Evolutionary conservation across 2,329 filamentous ascomycete species (phyloP).

Genomic region (Epichloe gansuensis): DNA sequence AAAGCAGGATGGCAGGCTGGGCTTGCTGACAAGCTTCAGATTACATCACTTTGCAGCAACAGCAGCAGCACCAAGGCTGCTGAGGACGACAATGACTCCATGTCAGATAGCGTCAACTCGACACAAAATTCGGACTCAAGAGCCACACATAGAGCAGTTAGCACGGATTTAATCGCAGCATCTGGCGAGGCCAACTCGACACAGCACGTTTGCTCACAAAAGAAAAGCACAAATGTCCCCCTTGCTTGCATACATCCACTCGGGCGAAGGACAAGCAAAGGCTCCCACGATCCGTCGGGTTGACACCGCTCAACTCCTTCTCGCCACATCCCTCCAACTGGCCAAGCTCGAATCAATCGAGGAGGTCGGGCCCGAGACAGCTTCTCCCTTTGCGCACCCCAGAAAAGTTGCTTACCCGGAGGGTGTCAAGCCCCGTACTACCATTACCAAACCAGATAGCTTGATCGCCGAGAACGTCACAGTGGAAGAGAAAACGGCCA

Average conservation of each 20-base stretch:
- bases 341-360: slow-evolving; percentile 70
- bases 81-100: slow-evolving; percentile 25
- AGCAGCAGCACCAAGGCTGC: slow-evolving; percentile 21
- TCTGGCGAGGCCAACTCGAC: not conserved
- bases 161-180: not conserved
- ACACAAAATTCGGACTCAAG: slow-evolving; percentile 14
- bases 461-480: slow-evolving; percentile 82
- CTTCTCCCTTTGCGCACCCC: slow-evolving; percentile 65
- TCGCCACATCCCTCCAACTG: slow-evolving; percentile 71
- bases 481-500: slow-evolving; percentile 77
- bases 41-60: slow-evolving; percentile 47
- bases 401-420: slow-evolving; percentile 75
- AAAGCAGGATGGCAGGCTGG: slow-evolving; percentile 86
- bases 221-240: slow-evolving; percentile 40
- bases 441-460: slow-evolving; percentile 70
- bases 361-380: slow-evolving; percentile 42
- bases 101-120: slow-evolving; percentile 17
- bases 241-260: slow-evolving; percentile 73
- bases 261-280: slow-evolving; percentile 30
- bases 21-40: slow-evolving; percentile 62
- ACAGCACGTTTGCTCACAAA: not conserved
- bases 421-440: slow-evolving; percentile 67
- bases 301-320: slow-evolving; percentile 72
- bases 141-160: slow-evolving; percentile 6
- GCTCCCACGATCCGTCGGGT: slow-evolving; percentile 71